phyloP scores from a whole-genome alignment of 208 protist species.

The Acanthamoeba pearcei region DNA sequence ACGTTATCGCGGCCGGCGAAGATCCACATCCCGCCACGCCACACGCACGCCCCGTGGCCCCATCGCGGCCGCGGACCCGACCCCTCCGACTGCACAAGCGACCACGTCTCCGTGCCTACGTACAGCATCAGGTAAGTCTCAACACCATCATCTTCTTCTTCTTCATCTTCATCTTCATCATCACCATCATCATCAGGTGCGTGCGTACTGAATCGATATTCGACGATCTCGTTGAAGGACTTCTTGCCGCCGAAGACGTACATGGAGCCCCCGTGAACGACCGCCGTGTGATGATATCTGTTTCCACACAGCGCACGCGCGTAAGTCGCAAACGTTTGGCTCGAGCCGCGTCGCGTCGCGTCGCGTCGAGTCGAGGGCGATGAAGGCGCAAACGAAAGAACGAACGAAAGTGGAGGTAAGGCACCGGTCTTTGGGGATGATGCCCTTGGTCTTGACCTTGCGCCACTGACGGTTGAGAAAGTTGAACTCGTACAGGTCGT shows the following conservation, averaged over 20 bases:
- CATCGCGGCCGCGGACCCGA: slow-evolving; percentile 54
- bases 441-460: slow-evolving; percentile 63
- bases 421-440: slow-evolving; percentile 56
- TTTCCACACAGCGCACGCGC: background rate
- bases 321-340: background rate
- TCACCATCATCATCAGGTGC: background rate
- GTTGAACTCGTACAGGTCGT: slow-evolving; percentile 71
- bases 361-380: background rate
- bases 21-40: slow-evolving; percentile 55
- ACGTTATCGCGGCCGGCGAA: slow-evolving; percentile 67
- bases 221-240: slow-evolving; percentile 70
- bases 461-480: slow-evolving; percentile 29
- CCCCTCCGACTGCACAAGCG: slow-evolving; percentile 49
- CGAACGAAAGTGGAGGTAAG: background rate
- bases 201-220: slow-evolving; percentile 56
- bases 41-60: slow-evolving; percentile 54
- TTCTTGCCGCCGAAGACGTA: slow-evolving; percentile 70
- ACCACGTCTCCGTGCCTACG: slow-evolving; percentile 65
- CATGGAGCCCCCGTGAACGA: slow-evolving; percentile 59
- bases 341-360: too few relatives aligned
- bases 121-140: background rate
- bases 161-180: background rate
- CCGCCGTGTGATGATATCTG: slow-evolving; percentile 59
- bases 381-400: background rate
- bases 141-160: too few relatives aligned